Evolutionary conservation across 768 basidiomycete genomes (phyloP), one percentile per base, ranked within the genome.

Genomic region (Boletus subcaerulescens): DNA sequence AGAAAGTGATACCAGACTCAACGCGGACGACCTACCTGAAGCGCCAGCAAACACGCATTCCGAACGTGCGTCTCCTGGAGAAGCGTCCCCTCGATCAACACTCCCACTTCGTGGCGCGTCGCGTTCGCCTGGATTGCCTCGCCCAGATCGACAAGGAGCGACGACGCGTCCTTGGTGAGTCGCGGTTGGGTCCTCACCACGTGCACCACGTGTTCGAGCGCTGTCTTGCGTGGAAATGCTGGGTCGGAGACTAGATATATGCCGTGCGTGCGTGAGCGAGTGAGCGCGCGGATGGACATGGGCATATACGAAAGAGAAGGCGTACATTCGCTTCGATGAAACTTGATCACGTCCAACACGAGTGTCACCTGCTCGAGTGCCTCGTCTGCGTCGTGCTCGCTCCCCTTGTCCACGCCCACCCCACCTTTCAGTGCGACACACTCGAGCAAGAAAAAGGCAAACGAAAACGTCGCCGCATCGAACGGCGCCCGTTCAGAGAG

Each of bases 41-140:
- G 76, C 1, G 94, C 80, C 63, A 95, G 93, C n/a, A 98, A 74
- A 64, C 91, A 93, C 10, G 93, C 86, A 63, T 88, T 89, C 15
- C 96, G 81, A 2, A 90, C 91, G 63, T 92, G 88, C 0, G 86
- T 86, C 63, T 98, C 96, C 62, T 93, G 91, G n/a, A 80, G 73
- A 9, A 98, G 76, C 0, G 86, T 89, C 3, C 93, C 92, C 11
- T 68, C 72, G 22, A 98, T 74, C 40, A 98, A 73, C 17, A 84
- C 80, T 1, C 71, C 62, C 3, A 84, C 76, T 66, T 99, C 96
- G 17, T 76, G 79, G 13, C 65, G 61, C 1, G 82, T 80, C 0
- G 89, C 86, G 18, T 76, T 86, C 6, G 77, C 74, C 48, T 84
- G 80, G 43, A 95, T 86, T 2, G 91, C 86, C 64, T 90, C 87